Evolutionary conservation across 1,284 basidiomycete species (phyloP).

Genomic region (Apiotrichum mycotoxinovorans): DNA sequence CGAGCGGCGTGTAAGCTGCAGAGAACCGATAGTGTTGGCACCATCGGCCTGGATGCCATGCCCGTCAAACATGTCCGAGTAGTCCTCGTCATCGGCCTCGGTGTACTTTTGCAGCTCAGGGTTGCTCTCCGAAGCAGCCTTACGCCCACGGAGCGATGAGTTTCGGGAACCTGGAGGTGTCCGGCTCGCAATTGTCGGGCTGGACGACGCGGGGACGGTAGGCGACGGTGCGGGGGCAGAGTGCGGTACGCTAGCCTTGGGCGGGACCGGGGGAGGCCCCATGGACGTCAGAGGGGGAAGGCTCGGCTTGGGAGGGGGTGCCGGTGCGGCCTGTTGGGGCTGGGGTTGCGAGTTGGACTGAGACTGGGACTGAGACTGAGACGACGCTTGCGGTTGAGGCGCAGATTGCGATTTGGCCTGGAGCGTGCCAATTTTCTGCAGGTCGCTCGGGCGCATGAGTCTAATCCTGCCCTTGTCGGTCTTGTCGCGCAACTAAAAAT

Average conservation of each 20-base stretch:
- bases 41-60: conserved; percentile 51
- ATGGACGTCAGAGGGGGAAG: too few relatives aligned
- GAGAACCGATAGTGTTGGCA: conserved; percentile 18
- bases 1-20: conserved; percentile 70
- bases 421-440: conserved; percentile 52
- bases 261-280: not conserved
- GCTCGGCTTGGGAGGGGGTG: conserved; percentile 1
- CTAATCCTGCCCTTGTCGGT: conserved; percentile 64
- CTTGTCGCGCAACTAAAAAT: conserved; percentile 58
- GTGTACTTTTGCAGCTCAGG: conserved; percentile 68
- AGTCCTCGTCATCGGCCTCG: conserved; percentile 79
- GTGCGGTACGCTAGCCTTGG: not conserved
- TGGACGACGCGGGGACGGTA: not conserved
- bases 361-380: too few relatives aligned
- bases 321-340: not conserved
- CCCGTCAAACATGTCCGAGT: conserved; percentile 77
- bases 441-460: conserved; percentile 81
- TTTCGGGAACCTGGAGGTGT: conserved; percentile 39
- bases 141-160: conserved; percentile 31
- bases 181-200: conserved; percentile 11
- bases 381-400: too few relatives aligned
- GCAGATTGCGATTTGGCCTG: not conserved
- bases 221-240: not conserved
- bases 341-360: too few relatives aligned
- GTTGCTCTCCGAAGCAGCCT: conserved; percentile 22